A percentile compares a stretch with the other conserved stretches of the same genome.
phyloP scores from a whole-genome alignment of 2,329 filamentous ascomycete genomes.

The Emydomyces testavorans region DNA sequence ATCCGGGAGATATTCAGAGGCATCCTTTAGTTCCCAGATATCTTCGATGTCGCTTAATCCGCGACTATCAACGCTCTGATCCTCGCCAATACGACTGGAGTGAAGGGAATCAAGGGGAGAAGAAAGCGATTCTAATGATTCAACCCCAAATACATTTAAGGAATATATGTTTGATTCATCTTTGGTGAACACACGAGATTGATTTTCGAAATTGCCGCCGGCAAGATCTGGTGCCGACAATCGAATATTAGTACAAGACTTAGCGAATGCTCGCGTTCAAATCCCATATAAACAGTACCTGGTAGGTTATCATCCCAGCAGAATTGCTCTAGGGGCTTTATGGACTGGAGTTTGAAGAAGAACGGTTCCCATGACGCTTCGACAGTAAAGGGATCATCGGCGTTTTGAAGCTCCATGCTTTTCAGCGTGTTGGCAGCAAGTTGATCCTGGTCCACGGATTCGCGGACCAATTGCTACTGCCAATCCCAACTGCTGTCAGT shows the following conservation, averaged over 20 bases:
- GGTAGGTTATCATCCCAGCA: slow-evolving; percentile 28
- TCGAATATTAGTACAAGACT: neutral
- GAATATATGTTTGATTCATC: slow-evolving; percentile 23
- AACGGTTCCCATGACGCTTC: slow-evolving; percentile 30
- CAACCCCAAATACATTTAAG: slow-evolving; percentile 26
- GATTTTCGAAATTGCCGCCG: slow-evolving; percentile 20
- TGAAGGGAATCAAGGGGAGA: slow-evolving; percentile 16
- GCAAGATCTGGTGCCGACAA: slow-evolving; percentile 18
- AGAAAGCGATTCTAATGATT: slow-evolving; percentile 19
- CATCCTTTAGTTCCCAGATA: slow-evolving; percentile 28
- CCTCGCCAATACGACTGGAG: slow-evolving; percentile 18
- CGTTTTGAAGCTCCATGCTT: slow-evolving; percentile 17
- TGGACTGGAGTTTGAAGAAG: slow-evolving; percentile 27
- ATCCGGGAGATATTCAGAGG: slow-evolving; percentile 15
- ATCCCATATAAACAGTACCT: slow-evolving; percentile 19
- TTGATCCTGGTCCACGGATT: too few relatives aligned
- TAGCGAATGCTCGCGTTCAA: neutral
- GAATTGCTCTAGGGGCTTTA: slow-evolving; percentile 29
- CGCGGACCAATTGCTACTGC: neutral
- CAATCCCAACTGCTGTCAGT: neutral
- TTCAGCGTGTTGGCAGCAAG: neutral
- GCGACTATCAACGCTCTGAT: slow-evolving; percentile 18
- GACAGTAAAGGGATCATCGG: slow-evolving; percentile 21
- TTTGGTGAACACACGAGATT: slow-evolving; percentile 19
- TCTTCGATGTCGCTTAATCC: slow-evolving; percentile 20